Evolutionary conservation across 1,139 yeast genomes (phyloP).

Genomic region (Candida sp.): DNA sequence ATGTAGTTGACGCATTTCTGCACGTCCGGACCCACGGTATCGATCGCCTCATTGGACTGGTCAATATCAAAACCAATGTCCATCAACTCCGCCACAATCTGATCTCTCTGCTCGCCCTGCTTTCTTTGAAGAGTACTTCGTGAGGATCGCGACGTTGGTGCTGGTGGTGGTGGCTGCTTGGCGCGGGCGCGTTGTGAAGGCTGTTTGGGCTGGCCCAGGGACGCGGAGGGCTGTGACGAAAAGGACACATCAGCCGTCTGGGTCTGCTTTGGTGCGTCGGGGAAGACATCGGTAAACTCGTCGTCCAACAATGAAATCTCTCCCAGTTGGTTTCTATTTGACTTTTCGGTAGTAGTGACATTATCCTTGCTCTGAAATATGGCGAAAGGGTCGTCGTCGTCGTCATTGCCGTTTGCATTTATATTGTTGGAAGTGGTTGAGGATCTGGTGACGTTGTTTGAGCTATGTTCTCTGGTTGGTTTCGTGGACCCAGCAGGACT

Average conservation of each 20-base stretch:
- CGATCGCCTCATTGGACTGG: slow-evolving; percentile 65
- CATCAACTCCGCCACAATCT: slow-evolving; percentile 67
- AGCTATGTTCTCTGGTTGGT: too few relatives aligned
- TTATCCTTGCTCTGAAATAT: slow-evolving; percentile 13
- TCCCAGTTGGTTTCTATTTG: not conserved
- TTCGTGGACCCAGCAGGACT: slow-evolving; percentile 3
- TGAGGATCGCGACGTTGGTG: not conserved
- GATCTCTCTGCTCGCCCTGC: slow-evolving; percentile 35
- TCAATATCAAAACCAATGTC: slow-evolving; percentile 81
- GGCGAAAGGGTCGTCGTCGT: slow-evolving; percentile 24
- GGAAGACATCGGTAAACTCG: slow-evolving; percentile 46
- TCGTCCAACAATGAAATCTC: slow-evolving; percentile 37
- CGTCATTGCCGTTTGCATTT: slow-evolving; percentile 1
- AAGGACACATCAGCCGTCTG: slow-evolving; percentile 8
- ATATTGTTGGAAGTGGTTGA: too few relatives aligned
- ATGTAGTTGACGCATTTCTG: slow-evolving; percentile 71
- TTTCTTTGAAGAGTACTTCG: not conserved
- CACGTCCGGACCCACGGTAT: slow-evolving; percentile 58
- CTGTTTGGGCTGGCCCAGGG: not conserved
- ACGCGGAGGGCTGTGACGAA: not conserved
- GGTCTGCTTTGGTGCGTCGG: slow-evolving; percentile 13
- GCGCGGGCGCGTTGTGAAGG: slow-evolving; percentile 4
- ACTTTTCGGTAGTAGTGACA: not conserved
- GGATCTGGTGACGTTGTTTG: too few relatives aligned
- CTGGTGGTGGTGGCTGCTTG: not conserved